phyloP scores from a whole-genome alignment of 345 rosid genomes.

The Euphorbia pulcherrima region DNA sequence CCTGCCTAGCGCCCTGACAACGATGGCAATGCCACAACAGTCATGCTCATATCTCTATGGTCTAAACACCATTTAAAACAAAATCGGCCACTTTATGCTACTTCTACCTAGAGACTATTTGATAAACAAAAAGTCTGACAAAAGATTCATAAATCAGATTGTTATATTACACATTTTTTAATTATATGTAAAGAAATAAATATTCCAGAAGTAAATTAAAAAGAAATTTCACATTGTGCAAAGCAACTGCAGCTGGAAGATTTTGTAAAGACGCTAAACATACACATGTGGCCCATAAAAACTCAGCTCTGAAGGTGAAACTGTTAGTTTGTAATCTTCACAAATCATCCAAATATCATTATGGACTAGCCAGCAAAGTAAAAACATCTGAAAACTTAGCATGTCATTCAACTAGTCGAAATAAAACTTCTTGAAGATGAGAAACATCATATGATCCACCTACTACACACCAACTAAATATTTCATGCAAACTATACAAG shows the following conservation, averaged over 20 bases:
- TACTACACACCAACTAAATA: too few species aligned
- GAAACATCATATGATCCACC: neutral
- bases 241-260: neutral
- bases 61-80: too few species aligned
- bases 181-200: neutral
- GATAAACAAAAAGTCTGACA: neutral
- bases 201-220: neutral
- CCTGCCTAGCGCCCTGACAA: too few species aligned
- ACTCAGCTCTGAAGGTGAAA: neutral
- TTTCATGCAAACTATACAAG: neutral
- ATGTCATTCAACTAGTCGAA: neutral
- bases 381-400: neutral
- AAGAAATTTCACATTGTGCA: neutral
- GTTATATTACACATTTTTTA: neutral
- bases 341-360: neutral
- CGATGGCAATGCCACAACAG: neutral
- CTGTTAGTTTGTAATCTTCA: slow-evolving; percentile 1
- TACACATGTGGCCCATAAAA: neutral
- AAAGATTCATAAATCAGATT: neutral
- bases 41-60: neutral
- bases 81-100: too few species aligned
- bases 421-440: neutral
- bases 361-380: neutral
- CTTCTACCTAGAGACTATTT: neutral
- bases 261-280: neutral